Conservation (phyloP, 2,329 filamentous ascomycete species). For the Arthrobotrys pseudoclavata region DNA sequence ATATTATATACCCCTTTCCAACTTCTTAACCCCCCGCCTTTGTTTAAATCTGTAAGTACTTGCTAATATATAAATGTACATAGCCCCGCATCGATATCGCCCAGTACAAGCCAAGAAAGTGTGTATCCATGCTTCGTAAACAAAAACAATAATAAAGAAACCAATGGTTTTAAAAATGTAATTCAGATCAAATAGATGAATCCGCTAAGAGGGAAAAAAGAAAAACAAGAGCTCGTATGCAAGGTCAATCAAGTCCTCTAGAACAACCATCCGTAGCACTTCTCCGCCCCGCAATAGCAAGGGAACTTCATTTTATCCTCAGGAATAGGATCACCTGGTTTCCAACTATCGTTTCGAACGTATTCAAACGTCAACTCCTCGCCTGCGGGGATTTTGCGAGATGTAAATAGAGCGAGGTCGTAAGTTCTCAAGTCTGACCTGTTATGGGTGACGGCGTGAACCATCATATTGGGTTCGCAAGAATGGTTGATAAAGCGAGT, state of each 20-base stretch:
- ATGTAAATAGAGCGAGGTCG: slow-evolving; percentile 81
- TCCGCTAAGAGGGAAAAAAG: not conserved
- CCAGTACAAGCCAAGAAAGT: no score
- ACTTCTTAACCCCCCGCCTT: not conserved
- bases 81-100: not conserved
- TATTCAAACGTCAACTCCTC: slow-evolving; percentile 87
- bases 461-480: slow-evolving; percentile 82
- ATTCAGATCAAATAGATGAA: not conserved
- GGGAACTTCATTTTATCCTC: slow-evolving; percentile 66
- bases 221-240: no score
- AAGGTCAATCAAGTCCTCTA: slow-evolving; percentile 62
- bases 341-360: slow-evolving; percentile 73
- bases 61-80: slow-evolving; percentile 4
- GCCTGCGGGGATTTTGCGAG: slow-evolving; percentile 74
- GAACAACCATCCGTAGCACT: slow-evolving; percentile 80
- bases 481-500: slow-evolving; percentile 87
- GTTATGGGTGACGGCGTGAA: slow-evolving; percentile 83
- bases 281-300: slow-evolving; percentile 74
- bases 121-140: not conserved
- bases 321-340: slow-evolving; percentile 66
- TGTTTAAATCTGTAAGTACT: not conserved
- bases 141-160: not conserved
- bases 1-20: no score
- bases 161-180: not conserved
- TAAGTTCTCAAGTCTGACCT: slow-evolving; percentile 81